Evolutionary conservation across 2,329 filamentous ascomycete species (phyloP), one percentile per base, ranked within the genome.

Genomic region (Cyphellophora europaea): DNA sequence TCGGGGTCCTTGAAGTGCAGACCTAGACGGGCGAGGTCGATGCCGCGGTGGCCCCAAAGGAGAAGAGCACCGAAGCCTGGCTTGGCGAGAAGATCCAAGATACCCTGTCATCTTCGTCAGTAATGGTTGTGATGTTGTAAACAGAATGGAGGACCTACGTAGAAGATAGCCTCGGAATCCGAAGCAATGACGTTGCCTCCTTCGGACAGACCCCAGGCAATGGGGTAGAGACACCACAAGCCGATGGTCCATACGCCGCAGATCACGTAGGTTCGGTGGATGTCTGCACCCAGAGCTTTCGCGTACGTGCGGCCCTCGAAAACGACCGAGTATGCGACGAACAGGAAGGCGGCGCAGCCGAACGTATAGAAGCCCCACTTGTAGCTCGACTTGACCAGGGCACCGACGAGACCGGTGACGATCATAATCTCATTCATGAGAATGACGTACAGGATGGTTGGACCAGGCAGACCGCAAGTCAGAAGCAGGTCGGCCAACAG

Each of bases 361-460:
- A 80, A 77, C 6, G 60, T 57, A 53, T 69, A 80, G 57, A 77
- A 83, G 2, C 75, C 35, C 32, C 29, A 44, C 51, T 82, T 83
- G 62, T 82, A 83, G 2, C 58, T 60, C 6, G 69, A 72, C 11
- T 56, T 53, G 3, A 79, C 74, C 1, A 82, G 67, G 3, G 79
- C 76, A 17, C 79, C 79, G 12, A 82, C 66, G 5, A 82, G 66
- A 15, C 75, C 76, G 14, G 71, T 72, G n/a, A 81, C 59, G 31
- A 83, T 70, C 76, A 82, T 80, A 48, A 82, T 63, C 49, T 72
- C 62, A 43, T 80, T 75, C 3, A 79, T 64, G 4, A 82, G 59
- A 5, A 82, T 61, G 2, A 74, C 70, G 49, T 69, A 74, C 25
- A 80, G 50, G 17, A 81, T 72, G 2, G 74, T 78, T 0, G 77